A percentile compares a stretch with the other conserved stretches of the same genome.
phyloP scores from a whole-genome alignment of 2,329 filamentous ascomycete genomes.

The Fusarium tupiense region DNA sequence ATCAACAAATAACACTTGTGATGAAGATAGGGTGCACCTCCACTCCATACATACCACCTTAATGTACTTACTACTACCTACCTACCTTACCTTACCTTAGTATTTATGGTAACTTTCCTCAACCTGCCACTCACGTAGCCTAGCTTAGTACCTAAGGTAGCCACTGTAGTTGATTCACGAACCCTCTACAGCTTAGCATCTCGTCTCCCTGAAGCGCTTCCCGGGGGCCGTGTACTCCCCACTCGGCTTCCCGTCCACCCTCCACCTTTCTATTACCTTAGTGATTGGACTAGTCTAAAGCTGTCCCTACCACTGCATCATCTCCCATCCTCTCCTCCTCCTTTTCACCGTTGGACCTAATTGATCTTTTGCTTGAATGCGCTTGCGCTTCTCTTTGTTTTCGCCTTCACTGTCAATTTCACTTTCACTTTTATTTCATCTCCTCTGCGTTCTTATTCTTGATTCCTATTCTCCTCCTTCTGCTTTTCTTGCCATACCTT shows the following conservation, averaged over 20 bases:
- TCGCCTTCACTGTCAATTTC: conserved; percentile 11
- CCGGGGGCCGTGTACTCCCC: conserved; percentile 21
- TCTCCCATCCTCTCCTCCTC: conserved; percentile 34
- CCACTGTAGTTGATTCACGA: conserved; percentile 26
- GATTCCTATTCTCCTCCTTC: conserved; percentile 13
- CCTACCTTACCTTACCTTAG: not conserved
- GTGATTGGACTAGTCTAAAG: not conserved
- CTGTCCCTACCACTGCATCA: conserved; percentile 26
- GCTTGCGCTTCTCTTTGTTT: conserved; percentile 37
- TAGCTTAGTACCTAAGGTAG: not conserved
- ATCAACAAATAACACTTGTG: not conserved
- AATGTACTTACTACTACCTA: too few species aligned
- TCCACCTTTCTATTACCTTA: conserved; percentile 12
- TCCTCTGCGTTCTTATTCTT: conserved; percentile 26
- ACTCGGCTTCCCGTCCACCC: conserved; percentile 32
- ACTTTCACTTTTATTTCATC: conserved; percentile 29
- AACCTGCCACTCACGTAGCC: not conserved
- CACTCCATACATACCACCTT: not conserved
- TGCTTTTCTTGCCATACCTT: conserved; percentile 25
- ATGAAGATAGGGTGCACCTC: not conserved
- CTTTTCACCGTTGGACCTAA: conserved; percentile 34
- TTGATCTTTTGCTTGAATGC: conserved; percentile 35
- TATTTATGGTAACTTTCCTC: not conserved
- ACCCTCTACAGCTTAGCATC: conserved; percentile 30
- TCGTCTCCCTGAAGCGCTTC: conserved; percentile 16